These are phyloP conservation scores for Hyaloscypha bicolor DNA, from an alignment of 495 filamentous ascomycete species.

Conservation along the genomic window DNA sequence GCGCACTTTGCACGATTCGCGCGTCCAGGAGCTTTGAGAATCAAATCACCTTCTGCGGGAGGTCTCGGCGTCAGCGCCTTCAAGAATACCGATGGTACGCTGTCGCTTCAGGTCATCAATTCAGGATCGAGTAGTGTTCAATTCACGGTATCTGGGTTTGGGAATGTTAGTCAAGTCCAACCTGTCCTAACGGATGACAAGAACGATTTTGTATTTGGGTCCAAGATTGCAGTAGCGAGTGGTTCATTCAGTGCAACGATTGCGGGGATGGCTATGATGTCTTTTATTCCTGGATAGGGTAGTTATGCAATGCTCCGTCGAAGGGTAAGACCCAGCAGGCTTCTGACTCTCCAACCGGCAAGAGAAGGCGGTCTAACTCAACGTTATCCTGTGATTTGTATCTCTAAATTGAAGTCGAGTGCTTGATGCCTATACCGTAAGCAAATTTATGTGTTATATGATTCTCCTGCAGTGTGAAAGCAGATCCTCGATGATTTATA, in stretches of 20 bases:
- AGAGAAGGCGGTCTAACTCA: no score
- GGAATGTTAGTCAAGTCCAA: neutral
- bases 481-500: no score
- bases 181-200: neutral
- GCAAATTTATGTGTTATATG: no score
- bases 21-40: slow-evolving; percentile 47
- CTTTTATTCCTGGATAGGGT: neutral
- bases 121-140: neutral
- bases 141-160: neutral
- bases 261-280: neutral
- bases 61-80: slow-evolving; percentile 46
- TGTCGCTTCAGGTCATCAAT: slow-evolving; percentile 1
- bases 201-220: neutral
- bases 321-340: no score
- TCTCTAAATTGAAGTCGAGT: no score
- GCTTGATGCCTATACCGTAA: no score
- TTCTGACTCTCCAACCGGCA: no score
- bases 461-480: no score
- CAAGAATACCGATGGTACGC: slow-evolving; percentile 45
- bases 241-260: neutral
- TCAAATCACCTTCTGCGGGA: slow-evolving; percentile 35
- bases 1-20: slow-evolving; percentile 49
- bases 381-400: no score
- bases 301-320: no score
- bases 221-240: neutral